Conservation (phyloP, 2,329 filamentous ascomycete genomes). For the Penicillium sp. region DNA sequence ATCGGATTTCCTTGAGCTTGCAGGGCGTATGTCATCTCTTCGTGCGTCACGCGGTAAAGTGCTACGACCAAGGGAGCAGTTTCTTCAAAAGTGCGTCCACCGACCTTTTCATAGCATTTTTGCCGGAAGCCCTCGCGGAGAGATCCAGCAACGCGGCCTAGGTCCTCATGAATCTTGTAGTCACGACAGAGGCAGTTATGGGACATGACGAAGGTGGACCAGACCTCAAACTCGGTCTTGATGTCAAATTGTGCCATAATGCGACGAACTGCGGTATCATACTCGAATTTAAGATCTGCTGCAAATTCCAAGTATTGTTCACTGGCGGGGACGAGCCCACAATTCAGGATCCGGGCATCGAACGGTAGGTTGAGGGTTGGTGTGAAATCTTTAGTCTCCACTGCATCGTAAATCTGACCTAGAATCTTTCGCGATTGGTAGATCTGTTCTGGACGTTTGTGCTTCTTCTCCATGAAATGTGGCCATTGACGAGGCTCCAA, state of each 20-base stretch:
- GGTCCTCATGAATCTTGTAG: conserved; percentile 84
- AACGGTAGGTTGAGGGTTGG: conserved; percentile 73
- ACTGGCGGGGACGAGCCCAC: conserved; percentile 55
- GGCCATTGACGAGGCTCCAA: conserved; percentile 68
- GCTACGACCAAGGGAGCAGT: conserved; percentile 76
- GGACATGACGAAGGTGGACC: conserved; percentile 77
- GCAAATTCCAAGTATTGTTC: conserved; percentile 59
- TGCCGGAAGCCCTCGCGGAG: conserved; percentile 70
- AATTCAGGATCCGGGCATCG: conserved; percentile 68
- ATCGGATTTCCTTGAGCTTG: not conserved
- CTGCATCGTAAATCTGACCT: conserved; percentile 78
- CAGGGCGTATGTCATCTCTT: conserved; percentile 54
- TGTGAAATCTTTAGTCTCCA: conserved; percentile 66
- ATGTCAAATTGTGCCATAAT: conserved; percentile 86
- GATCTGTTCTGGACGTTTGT: conserved; percentile 44
- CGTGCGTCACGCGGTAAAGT: conserved; percentile 81
- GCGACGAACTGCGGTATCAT: conserved; percentile 73
- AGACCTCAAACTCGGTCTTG: conserved; percentile 86
- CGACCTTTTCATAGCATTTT: conserved; percentile 65
- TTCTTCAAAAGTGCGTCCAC: conserved; percentile 56
- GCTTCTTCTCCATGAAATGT: conserved; percentile 80
- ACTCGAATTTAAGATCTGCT: conserved; percentile 67
- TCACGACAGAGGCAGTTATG: conserved; percentile 71
- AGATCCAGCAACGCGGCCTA: conserved; percentile 65
- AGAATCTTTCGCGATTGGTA: conserved; percentile 73